Evolutionary conservation across 163 green algal species (phyloP).

Genomic region (Coccomyxa subellipsoidea): DNA sequence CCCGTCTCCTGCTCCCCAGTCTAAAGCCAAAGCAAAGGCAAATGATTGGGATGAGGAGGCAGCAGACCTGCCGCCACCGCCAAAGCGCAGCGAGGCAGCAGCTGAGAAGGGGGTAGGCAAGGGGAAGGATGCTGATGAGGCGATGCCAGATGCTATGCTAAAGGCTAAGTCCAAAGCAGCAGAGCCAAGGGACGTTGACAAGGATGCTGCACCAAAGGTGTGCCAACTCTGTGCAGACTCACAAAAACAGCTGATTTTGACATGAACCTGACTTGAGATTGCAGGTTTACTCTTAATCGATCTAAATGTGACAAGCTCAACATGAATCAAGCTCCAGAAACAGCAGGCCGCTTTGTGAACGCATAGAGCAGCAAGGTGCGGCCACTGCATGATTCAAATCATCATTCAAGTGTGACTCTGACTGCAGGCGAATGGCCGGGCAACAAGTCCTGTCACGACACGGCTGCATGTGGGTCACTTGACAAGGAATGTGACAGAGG

Average conservation of each 20-base stretch:
- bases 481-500: constrained; percentile 77
- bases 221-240: background rate
- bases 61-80: background rate
- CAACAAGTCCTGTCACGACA: constrained; percentile 19
- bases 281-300: no score
- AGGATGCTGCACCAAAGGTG: constrained; percentile 7
- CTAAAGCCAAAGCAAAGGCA: background rate
- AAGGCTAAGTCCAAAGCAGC: constrained; percentile 7
- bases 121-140: background rate
- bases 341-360: no score
- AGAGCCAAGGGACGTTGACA: background rate
- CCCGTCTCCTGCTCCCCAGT: background rate
- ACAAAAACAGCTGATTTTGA: no score
- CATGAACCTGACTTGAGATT: no score
- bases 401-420: background rate
- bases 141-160: background rate
- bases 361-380: no score
- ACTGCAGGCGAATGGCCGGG: background rate
- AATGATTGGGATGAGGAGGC: background rate
- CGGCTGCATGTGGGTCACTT: constrained; percentile 73
- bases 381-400: background rate
- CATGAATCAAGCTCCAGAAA: no score
- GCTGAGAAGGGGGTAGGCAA: background rate
- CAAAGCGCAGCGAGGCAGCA: background rate
- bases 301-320: no score